Base-by-base conservation (phyloP, 176 grass and related monocot genomes). In the Alloteropsis semialata region DNA sequence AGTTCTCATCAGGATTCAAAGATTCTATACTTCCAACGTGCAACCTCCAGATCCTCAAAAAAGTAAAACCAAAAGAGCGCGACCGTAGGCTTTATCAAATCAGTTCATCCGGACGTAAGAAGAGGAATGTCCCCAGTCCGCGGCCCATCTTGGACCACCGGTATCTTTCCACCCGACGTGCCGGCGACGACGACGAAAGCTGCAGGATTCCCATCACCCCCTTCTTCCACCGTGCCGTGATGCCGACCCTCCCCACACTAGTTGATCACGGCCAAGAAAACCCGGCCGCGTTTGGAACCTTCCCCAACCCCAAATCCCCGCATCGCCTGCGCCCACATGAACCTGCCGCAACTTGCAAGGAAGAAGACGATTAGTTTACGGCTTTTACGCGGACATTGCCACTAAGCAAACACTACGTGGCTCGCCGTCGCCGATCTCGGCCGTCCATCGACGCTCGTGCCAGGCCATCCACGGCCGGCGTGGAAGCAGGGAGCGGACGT, bases 161-260 rank as follows among this genome's bases (percentile, higher is more conserved):
- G 65, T 83, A 63, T 38, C 74, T 83, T 72, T 65, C 65, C 80
- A 72, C 80, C n/a, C 5, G 36, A 44, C 86, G 80, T 72, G 80
- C 65, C 73, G 72, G 43, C n/a, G 25, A 78, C 43, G 73, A 51
- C 14, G 65, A n/a, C n/a, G n/a, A n/a, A n/a, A 43, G 15, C 33
- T 30, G 74, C 56, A 39, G 30, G 32, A 14, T 18, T 55, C n/a
- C 72, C 58, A 22, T 28, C 38, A 24, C 48, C 37, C n/a, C n/a
- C n/a, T n/a, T n/a, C 3, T 49, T 34, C 45, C 45, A 65, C 60
- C 60, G 4, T 33, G 67, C 5, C 34, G 15, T 24, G 80, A 64
- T 28, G 73, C 15, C 33, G 65, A 88, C 80, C 65, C 72, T 32
- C 42, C 34, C 77, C 61, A 21, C 28, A 30, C 78, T n/a, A 42